Evolutionary conservation across 306 rosid species (phyloP).

Genomic region (Nissolia schottii): DNA sequence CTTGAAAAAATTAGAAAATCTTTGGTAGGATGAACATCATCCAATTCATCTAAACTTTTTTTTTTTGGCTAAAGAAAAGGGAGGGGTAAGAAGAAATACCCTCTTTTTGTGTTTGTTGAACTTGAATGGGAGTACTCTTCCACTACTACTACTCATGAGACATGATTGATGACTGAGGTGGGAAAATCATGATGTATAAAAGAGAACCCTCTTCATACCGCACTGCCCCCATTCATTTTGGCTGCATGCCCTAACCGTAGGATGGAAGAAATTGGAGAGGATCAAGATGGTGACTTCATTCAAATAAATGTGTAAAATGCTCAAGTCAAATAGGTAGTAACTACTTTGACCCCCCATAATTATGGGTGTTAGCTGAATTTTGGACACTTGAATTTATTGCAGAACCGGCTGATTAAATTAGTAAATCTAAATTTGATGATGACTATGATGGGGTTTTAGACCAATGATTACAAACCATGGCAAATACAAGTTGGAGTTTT

Average conservation of each 20-base stretch:
- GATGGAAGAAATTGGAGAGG: background rate
- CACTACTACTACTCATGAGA: background rate
- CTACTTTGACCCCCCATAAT: background rate
- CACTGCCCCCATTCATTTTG: too few relatives aligned
- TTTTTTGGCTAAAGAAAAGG: too few relatives aligned
- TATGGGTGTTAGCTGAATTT: background rate
- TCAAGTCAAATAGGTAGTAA: background rate
- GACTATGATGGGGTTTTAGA: background rate
- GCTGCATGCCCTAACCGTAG: too few relatives aligned
- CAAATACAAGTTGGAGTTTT: too few relatives aligned
- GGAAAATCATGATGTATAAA: constrained; percentile 7
- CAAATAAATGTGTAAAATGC: too few relatives aligned
- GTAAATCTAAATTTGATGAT: background rate
- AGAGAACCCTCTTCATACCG: background rate
- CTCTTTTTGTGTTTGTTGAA: background rate
- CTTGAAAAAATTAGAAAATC: too few relatives aligned
- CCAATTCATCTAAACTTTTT: too few relatives aligned
- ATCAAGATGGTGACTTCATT: too few relatives aligned
- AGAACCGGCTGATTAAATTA: background rate
- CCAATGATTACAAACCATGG: background rate
- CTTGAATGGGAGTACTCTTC: too few relatives aligned
- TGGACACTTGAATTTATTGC: background rate
- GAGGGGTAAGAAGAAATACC: too few relatives aligned
- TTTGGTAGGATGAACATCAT: too few relatives aligned
- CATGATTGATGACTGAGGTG: constrained; percentile 13